Conservation (phyloP, 345 rosid genomes). For the Cardiospermum halicacabum region DNA sequence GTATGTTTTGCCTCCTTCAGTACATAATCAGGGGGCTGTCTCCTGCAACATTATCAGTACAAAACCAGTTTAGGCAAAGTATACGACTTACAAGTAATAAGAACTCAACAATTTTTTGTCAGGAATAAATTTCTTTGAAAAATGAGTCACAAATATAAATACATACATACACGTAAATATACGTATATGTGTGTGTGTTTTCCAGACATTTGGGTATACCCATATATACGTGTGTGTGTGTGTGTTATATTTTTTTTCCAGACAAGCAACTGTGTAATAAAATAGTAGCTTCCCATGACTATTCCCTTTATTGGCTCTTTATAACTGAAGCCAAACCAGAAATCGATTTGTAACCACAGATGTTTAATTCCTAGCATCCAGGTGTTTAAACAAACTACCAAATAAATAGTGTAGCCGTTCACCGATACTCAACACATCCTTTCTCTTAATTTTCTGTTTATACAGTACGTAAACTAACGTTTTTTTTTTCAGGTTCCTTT, state of each 20-base stretch:
- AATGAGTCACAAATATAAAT: too few relatives aligned
- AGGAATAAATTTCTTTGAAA: too few relatives aligned
- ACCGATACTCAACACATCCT: neutral
- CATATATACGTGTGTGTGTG: too few relatives aligned
- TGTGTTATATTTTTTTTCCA: too few relatives aligned
- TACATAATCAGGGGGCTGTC: constrained; percentile 92
- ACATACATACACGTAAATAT: too few relatives aligned
- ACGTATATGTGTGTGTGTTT: too few relatives aligned
- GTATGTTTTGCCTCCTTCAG: constrained; percentile 92
- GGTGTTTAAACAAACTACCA: neutral
- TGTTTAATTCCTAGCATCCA: neutral
- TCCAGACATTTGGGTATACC: too few relatives aligned
- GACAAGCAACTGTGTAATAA: neutral
- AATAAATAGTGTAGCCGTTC: neutral
- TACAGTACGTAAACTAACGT: too few relatives aligned
- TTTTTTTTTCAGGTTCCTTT: neutral
- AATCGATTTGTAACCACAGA: neutral
- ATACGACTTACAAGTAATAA: constrained; percentile 10
- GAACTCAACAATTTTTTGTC: neutral
- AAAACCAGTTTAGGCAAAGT: constrained; percentile 19
- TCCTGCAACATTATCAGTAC: constrained; percentile 50
- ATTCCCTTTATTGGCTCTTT: neutral
- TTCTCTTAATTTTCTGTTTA: neutral
- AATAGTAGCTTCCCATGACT: neutral
- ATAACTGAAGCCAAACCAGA: neutral